These are phyloP conservation scores for Pythium vanterpoolii DNA, from an alignment of 352 stramenopile species.

Conservation along the genomic window DNA sequence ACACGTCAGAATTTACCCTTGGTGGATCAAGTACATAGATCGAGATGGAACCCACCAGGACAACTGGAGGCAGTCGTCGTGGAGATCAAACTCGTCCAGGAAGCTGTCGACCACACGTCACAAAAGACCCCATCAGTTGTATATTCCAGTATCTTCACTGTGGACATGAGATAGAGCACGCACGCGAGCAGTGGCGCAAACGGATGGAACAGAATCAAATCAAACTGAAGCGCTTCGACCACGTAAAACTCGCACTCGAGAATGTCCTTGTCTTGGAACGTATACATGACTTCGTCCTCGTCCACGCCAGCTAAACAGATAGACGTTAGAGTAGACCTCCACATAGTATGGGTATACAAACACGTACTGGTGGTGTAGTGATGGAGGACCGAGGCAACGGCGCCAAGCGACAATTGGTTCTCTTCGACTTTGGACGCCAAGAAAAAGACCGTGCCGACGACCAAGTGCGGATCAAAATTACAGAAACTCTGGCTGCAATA, in stretches of 20 bases:
- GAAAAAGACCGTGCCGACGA: slow-evolving; percentile 85
- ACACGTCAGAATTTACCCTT: neutral
- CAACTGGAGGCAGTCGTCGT: slow-evolving; percentile 84
- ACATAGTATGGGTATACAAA: too few species aligned
- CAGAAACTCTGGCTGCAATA: slow-evolving; percentile 82
- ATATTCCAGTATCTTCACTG: neutral
- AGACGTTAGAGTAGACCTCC: neutral
- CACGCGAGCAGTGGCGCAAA: slow-evolving; percentile 83
- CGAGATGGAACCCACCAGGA: slow-evolving; percentile 50
- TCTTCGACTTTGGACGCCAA: slow-evolving; percentile 87
- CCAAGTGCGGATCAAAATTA: slow-evolving; percentile 86
- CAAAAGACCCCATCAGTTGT: neutral
- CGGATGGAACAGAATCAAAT: slow-evolving; percentile 85
- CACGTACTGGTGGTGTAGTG: slow-evolving; percentile 84
- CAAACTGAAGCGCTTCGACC: slow-evolving; percentile 84
- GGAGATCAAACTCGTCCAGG: slow-evolving; percentile 80
- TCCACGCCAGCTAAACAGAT: slow-evolving; percentile 57
- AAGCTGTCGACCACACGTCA: slow-evolving; percentile 36
- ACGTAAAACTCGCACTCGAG: slow-evolving; percentile 91
- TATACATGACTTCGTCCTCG: slow-evolving; percentile 86
- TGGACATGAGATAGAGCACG: slow-evolving; percentile 16
- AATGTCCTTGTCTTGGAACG: slow-evolving; percentile 88
- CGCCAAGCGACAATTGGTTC: slow-evolving; percentile 76
- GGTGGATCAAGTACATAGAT: neutral
- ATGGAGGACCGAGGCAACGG: slow-evolving; percentile 76